phyloP scores from a whole-genome alignment of 768 basidiomycete species.

The Fomitopsis serialis region DNA sequence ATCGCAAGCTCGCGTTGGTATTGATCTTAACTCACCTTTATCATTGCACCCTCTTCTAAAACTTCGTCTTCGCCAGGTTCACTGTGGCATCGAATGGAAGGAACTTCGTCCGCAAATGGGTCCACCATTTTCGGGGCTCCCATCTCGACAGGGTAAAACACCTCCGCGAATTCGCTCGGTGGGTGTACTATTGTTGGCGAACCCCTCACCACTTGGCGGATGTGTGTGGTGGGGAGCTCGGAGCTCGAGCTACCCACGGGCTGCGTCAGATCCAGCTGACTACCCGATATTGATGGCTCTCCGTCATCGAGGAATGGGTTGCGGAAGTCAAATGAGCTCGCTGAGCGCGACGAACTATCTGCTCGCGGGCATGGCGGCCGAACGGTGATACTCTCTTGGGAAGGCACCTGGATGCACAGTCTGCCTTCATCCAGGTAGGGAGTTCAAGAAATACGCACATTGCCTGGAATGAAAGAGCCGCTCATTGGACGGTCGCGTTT shows the following conservation, averaged over 20 bases:
- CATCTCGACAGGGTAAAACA: not conserved
- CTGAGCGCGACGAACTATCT: not conserved
- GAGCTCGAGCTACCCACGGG: not conserved
- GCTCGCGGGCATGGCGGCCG: not conserved
- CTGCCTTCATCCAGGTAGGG: not conserved
- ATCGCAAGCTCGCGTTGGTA: no score
- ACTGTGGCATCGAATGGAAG: not conserved
- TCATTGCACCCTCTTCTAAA: not conserved
- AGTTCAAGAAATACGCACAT: not conserved
- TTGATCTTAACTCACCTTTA: no score
- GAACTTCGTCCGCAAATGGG: not conserved
- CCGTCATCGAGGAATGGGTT: conserved; percentile 1
- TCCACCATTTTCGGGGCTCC: not conserved
- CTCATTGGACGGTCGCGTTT: not conserved
- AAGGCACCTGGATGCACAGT: not conserved
- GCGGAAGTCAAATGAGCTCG: conserved; percentile 1
- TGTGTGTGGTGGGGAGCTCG: not conserved
- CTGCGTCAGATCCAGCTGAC: not conserved
- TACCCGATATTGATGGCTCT: not conserved
- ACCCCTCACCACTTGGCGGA: not conserved
- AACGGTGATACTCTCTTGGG: not conserved
- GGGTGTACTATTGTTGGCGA: conserved; percentile 1
- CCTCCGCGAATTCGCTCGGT: conserved; percentile 1
- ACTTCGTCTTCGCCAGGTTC: not conserved
- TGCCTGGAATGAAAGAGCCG: not conserved